Evolutionary conservation across 805 yeast genomes (phyloP).

Genomic region (Saccharomyces paradoxus): DNA sequence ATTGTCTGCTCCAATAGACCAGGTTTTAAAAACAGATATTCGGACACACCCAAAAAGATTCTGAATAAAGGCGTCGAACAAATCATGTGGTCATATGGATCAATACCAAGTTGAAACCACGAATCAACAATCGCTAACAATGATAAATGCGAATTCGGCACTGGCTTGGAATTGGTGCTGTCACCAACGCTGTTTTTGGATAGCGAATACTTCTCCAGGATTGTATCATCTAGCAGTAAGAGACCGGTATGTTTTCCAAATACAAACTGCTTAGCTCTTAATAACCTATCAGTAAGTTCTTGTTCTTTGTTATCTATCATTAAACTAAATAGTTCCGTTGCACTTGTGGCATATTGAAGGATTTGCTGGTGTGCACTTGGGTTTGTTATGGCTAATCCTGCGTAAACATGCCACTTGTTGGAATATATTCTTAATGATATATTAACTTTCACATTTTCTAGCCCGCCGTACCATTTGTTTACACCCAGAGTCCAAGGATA

Average conservation of each 20-base stretch:
- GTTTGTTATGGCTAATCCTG: constrained; percentile 92
- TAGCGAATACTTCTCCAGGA: constrained; percentile 73
- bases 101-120: constrained; percentile 77
- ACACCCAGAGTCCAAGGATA: constrained; percentile 71
- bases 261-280: constrained; percentile 62
- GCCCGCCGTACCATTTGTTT: constrained; percentile 77
- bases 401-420: constrained; percentile 97
- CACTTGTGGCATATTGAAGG: constrained; percentile 78
- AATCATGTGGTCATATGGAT: constrained; percentile 93
- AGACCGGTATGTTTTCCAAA: constrained; percentile 58
- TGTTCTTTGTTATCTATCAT: constrained; percentile 64
- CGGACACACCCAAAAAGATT: constrained; percentile 88
- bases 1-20: constrained; percentile 75
- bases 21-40: constrained; percentile 80
- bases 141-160: constrained; percentile 83
- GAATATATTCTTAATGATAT: constrained; percentile 84
- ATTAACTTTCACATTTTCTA: constrained; percentile 92
- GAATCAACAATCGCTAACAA: constrained; percentile 86
- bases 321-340: constrained; percentile 72
- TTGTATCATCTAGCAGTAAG: constrained; percentile 63
- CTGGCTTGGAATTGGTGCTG: constrained; percentile 2
- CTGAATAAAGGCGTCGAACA: constrained; percentile 92
- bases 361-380: constrained; percentile 91
- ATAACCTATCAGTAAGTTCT: constrained; percentile 50
- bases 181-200: constrained; percentile 38